Base-by-base conservation (phyloP, 192 early-diverging fungal genomes). In the Chytriomyces hyalinus region DNA sequence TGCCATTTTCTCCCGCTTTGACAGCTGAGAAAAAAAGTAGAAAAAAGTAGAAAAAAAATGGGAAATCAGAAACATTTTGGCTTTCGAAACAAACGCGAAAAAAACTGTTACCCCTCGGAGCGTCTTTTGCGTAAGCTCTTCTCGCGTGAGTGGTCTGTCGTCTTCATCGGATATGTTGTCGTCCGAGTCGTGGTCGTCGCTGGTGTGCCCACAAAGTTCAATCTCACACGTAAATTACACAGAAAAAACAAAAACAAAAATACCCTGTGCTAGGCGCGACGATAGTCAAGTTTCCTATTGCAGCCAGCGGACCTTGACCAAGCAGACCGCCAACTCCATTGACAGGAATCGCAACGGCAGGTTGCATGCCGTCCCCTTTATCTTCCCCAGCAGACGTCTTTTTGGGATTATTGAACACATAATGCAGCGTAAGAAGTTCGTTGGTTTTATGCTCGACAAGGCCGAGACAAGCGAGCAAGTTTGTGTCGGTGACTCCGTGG, bases 381-480 rank as follows among this genome's bases (percentile, higher is more conserved):
- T 65, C 77, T 13, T 69, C 78, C 43, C 81, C 80, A 24, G 81
- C 61, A 17, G 75, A 49, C 65, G 67, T 78, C 71, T 88, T 88
- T 67, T 81, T 84, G 36, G 85, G 87, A 6, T 78, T 67, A 45
- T 85, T 88, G 53, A 88, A 74, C 3, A 86, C 48, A 78, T 82
- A 85, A 72, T 88, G 74, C n/a, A 88, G 59, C 6, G 84, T 88
- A 28, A 88, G 73, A 3, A 88, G 77, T 63, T 88, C 87, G 76
- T 88, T 88, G 8, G 85, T 76, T 68, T 88, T 88, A 48, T 85
- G 84, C 70, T 88, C 87, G 49, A 88, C 73, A 10, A 85, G 76
- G 24, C 87, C 87, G 6, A 88, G 76, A 62, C 75, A 84, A 26
- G 79, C 67, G n/a, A 88, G 57, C 64, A 88, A 81, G 64, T 82